Percentiles rank a stretch among this genome's conserved stretches.
These are phyloP conservation scores for Acacia melanoxylon DNA, from an alignment of 306 rosid genomes.

Conservation along the genomic window DNA sequence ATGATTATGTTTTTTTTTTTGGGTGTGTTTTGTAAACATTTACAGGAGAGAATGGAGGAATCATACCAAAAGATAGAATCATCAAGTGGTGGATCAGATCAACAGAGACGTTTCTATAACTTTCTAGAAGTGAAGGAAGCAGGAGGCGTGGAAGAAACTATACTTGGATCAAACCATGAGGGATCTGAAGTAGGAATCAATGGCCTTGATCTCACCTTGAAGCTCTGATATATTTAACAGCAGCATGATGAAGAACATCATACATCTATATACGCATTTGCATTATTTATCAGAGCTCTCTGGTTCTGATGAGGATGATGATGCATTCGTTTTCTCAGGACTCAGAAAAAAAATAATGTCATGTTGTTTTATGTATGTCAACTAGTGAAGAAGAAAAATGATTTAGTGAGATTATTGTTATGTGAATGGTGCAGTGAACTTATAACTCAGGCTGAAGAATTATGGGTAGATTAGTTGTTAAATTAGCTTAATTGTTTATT, in stretches of 20 bases:
- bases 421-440: not conserved
- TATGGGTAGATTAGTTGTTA: not conserved
- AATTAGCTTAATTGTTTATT: not conserved
- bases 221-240: conserved; percentile 33
- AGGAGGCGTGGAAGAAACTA: conserved; percentile 16
- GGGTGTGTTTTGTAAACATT: not conserved
- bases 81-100: conserved; percentile 28
- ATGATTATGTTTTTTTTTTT: not conserved
- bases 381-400: not conserved
- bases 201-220: conserved; percentile 56
- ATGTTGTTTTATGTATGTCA: not conserved
- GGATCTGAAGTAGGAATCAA: conserved; percentile 31
- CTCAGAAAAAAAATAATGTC: not conserved
- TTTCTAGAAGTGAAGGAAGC: conserved; percentile 40
- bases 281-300: not conserved
- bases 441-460: not conserved
- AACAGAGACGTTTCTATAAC: conserved; percentile 36
- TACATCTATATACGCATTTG: not conserved
- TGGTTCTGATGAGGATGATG: not conserved
- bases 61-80: conserved; percentile 24
- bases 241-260: not conserved
- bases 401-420: not conserved
- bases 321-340: not conserved
- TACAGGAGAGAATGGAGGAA: conserved; percentile 36
- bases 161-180: conserved; percentile 18